Evolutionary conservation across 1,284 basidiomycete genomes (phyloP), one percentile per base, ranked within the genome.

Genomic region (Marasmius tenuissimus): DNA sequence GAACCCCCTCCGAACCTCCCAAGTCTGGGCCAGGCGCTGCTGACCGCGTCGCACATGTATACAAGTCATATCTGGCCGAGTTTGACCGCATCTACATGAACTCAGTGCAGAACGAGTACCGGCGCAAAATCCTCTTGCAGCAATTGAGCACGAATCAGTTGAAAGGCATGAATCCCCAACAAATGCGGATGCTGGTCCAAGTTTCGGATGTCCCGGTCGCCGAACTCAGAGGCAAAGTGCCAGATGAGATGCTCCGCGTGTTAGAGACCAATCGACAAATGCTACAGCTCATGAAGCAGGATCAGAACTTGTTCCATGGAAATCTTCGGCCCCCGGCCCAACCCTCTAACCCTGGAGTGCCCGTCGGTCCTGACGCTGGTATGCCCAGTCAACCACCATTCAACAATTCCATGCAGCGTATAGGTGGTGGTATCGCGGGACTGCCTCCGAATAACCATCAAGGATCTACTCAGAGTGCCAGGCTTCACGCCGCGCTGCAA

Each of bases 11-110:
- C 1, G 83, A 88, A 62, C 86, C 87, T 9, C 76, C 82, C 2
- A 84, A 81, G 63, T 81, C 81, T 16, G 85, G 83, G 3, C 88
- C 88, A 4, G 84, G 70, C 14, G 77, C 84, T 39, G 89, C 87
- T 0, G 79, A 82, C 51, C 84, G 84, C 16, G 73, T 92, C 8
- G 79, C 81, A 1, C 78, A 83, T 60, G 74, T 86, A 34, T 92
- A 92, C 72, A 81, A 81, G 59, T 78, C 83, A 45, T 86, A 81
- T 63, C 78, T 92, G 11, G 67, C 70, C 2, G 66, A 69, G 8
- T 91, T 92, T 69, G 89, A 92, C 68, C 66, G 71, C 10, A 77
- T 79, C 20, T 89, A 89, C 64, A 71, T 84, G 54, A 48, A 61
- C 16, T 75, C 74, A 4, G 68, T 77, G 4, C 61, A 70, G 60